These are phyloP conservation scores for Trypanosomatidae sp. DNA, from an alignment of 208 protist species.

Conservation along the genomic window DNA sequence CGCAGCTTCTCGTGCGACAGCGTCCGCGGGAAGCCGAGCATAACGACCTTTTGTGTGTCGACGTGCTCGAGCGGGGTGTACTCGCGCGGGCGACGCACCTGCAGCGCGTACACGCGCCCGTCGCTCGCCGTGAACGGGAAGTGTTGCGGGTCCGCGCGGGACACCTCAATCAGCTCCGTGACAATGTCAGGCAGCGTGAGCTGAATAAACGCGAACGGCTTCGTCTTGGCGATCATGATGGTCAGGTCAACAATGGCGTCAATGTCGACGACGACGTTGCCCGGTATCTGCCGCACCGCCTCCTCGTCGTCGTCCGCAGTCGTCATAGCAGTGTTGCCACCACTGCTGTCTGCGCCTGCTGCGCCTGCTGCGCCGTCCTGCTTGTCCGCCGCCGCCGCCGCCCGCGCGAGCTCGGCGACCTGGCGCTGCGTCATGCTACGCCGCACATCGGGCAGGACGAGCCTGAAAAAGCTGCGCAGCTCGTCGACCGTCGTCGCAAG, in stretches of 20 bases:
- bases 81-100: conserved; percentile 61
- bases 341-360: too few relatives aligned
- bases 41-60: conserved; percentile 48
- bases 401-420: conserved; percentile 25
- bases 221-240: conserved; percentile 32
- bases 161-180: conserved; percentile 56
- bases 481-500: conserved; percentile 35
- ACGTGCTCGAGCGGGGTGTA: conserved; percentile 34
- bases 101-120: conserved; percentile 32
- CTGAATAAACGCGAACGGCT: conserved; percentile 79
- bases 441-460: conserved; percentile 59
- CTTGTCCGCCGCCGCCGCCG: too few relatives aligned
- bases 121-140: conserved; percentile 44
- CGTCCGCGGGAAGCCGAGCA: conserved; percentile 56
- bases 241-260: conserved; percentile 44
- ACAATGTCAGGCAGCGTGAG: conserved; percentile 66
- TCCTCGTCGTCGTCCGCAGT: conserved; percentile 16
- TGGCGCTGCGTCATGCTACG: conserved; percentile 58
- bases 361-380: too few relatives aligned
- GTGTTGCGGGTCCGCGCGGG: conserved; percentile 22
- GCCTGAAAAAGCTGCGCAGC: conserved; percentile 46
- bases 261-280: conserved; percentile 36
- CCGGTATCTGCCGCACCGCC: conserved; percentile 39
- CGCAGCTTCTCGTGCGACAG: conserved; percentile 36
- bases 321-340: conserved; percentile 7